Conservation (phyloP, 2,329 filamentous ascomycete species). For the Fusarium sacchari region DNA sequence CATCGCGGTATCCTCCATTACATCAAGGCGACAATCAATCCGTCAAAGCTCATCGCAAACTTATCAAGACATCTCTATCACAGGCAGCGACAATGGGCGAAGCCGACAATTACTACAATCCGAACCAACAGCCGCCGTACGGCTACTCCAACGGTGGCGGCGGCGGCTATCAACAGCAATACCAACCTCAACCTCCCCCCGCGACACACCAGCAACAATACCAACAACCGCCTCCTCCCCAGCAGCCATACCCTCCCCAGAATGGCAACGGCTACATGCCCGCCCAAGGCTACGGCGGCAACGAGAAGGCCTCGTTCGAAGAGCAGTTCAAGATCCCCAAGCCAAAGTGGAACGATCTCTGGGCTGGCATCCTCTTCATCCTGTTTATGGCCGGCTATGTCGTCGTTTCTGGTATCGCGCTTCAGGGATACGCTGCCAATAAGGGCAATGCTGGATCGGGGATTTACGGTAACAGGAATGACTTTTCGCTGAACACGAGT, state of each 20-base stretch:
- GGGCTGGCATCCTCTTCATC: constrained; percentile 85
- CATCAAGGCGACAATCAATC: neutral
- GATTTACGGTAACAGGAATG: constrained; percentile 76
- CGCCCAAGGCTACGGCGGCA: constrained; percentile 49
- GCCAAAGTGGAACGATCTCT: constrained; percentile 91
- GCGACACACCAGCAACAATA: constrained; percentile 37
- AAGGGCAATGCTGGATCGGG: constrained; percentile 73
- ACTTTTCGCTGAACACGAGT: constrained; percentile 79
- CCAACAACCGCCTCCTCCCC: constrained; percentile 36
- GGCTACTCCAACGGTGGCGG: constrained; percentile 28
- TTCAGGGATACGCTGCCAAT: constrained; percentile 77
- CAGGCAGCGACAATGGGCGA: constrained; percentile 47
- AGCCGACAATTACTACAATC: constrained; percentile 48
- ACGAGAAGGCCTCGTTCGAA: constrained; percentile 71
- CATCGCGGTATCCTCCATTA: neutral
- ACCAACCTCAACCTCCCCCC: constrained; percentile 40
- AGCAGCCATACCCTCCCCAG: constrained; percentile 42
- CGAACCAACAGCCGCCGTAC: constrained; percentile 33
- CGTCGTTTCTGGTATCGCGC: constrained; percentile 78
- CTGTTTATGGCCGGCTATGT: constrained; percentile 77
- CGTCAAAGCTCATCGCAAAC: neutral
- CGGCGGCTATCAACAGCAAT: constrained; percentile 38
- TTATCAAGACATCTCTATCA: neutral
- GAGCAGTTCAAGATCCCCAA: constrained; percentile 83
- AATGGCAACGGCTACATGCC: constrained; percentile 49